Evolutionary conservation across 2,329 filamentous ascomycete species (phyloP), one percentile per base, ranked within the genome.

Genomic region (Rutstroemia sp.): DNA sequence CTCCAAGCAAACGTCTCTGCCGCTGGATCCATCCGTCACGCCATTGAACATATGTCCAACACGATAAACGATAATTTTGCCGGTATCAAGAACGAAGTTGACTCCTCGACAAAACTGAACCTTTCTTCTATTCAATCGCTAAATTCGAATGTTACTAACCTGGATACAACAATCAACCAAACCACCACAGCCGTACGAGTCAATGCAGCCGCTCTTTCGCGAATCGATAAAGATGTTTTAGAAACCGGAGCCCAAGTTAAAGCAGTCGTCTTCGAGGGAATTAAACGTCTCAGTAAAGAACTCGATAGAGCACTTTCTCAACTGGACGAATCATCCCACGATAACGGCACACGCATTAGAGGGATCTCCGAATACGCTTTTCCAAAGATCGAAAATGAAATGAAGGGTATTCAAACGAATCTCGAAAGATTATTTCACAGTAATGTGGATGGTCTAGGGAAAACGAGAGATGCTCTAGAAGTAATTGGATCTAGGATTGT

Each of bases 211-310:
- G 61, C 62, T 3, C 61, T 64, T 27, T 59, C 62, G 2, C 58
- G 62, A 38, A 59, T 64, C 34, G 62, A 64, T 23, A 61, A 60
- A 46, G 54, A 55, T 21, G 61, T 64, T 16, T 57, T 64, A 4
- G 61, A 63, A 48, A 62, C 62, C 7, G 56, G 58, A 17, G 59
- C 60, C 3, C 61, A 64, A 46, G 50, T 64, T 1, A 63, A 62
- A 56, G 51, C 53, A 6, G 61, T 61, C 19, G 51, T 64, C 27
- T 40, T 53, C 14, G 56, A 60, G 49, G 57, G 58, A 14, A 57
- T 56, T 14, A 30, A 48, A n/a, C 48, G 59, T 53, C 36, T 60
- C 10, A 52, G 39, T 21, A 52, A 51, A n/a, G 57, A 58, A 16
- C 48, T 58, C 19, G 54, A 56, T 8, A 30, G 46, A 10, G 44